Conservation (phyloP, 148 eudicot genomes). For the Heliosperma pusillum region DNA sequence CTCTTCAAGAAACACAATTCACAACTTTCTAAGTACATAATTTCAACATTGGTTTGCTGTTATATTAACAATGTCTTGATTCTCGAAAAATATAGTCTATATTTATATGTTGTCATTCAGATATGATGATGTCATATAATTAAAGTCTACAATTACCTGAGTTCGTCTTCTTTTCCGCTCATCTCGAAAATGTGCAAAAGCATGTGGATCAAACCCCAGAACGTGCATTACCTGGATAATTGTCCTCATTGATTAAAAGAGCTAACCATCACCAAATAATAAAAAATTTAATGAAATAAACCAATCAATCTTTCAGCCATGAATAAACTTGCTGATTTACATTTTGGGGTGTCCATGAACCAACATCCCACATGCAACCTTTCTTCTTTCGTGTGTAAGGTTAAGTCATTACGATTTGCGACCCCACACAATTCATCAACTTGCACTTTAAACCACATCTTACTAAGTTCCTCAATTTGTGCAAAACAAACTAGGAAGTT, state of each 20-base stretch:
- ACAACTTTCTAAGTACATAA: not conserved
- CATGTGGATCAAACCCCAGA: constrained; percentile 99
- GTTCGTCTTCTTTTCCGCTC: constrained; percentile 88
- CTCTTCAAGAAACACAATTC: constrained; percentile 9
- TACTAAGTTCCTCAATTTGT: not conserved
- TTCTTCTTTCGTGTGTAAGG: not conserved
- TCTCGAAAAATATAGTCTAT: not conserved
- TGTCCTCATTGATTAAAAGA: constrained; percentile 9
- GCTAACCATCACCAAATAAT: not conserved
- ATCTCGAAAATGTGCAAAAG: constrained; percentile 96
- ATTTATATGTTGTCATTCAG: not conserved
- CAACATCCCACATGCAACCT: not conserved
- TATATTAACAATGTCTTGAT: not conserved
- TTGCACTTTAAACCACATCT: not conserved
- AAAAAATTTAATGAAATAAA: not conserved
- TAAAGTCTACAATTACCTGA: constrained; percentile 42
- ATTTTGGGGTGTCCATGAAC: not conserved
- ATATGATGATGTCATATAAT: not conserved
- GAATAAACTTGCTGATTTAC: not conserved
- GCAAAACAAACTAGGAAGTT: not conserved
- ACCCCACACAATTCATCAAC: not conserved
- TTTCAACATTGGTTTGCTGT: not conserved
- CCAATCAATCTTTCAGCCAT: not conserved
- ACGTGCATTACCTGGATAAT: constrained; percentile 84
- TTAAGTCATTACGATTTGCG: not conserved